Conservation (phyloP, 305 asterid genomes). For the Fraxinus dipetala region DNA sequence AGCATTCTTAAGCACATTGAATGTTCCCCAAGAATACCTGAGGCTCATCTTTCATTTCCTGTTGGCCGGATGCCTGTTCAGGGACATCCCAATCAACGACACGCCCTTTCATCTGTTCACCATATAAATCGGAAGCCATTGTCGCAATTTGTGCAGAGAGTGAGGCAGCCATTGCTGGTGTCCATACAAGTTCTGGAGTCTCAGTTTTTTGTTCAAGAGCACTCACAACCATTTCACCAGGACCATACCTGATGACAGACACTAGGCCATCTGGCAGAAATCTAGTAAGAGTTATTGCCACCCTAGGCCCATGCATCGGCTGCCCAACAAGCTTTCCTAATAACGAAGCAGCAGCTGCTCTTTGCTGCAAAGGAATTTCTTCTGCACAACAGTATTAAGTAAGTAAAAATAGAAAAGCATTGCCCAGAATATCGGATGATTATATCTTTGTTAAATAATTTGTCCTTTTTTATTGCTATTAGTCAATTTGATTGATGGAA, state of each 20-base stretch:
- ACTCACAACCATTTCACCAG: slow-evolving; percentile 96
- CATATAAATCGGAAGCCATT: slow-evolving; percentile 86
- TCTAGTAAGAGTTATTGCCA: slow-evolving; percentile 86
- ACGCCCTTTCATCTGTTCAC: slow-evolving; percentile 88
- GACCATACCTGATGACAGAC: slow-evolving; percentile 92
- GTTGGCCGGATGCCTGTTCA: slow-evolving; percentile 90
- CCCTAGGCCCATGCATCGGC: slow-evolving; percentile 99
- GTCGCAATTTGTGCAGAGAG: slow-evolving; percentile 93
- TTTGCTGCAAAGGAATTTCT: slow-evolving; percentile 92
- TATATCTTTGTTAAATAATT: background rate
- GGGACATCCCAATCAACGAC: slow-evolving; percentile 98
- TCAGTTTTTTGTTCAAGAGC: slow-evolving; percentile 93
- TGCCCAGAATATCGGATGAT: background rate
- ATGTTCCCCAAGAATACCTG: slow-evolving; percentile 53
- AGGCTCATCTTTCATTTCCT: slow-evolving; percentile 97
- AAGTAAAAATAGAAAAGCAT: slow-evolving; percentile 7
- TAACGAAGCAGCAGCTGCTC: slow-evolving; percentile 97
- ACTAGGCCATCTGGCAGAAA: slow-evolving; percentile 98
- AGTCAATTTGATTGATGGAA: background rate
- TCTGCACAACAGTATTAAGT: slow-evolving; percentile 52
- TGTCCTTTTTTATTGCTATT: background rate
- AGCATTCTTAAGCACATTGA: slow-evolving; percentile 22
- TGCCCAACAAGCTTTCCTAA: slow-evolving; percentile 94
- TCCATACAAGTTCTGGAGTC: slow-evolving; percentile 99
- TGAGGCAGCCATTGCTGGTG: slow-evolving; percentile 98